Conservation (phyloP, 1,284 basidiomycete species). For the Ustilago curta region DNA sequence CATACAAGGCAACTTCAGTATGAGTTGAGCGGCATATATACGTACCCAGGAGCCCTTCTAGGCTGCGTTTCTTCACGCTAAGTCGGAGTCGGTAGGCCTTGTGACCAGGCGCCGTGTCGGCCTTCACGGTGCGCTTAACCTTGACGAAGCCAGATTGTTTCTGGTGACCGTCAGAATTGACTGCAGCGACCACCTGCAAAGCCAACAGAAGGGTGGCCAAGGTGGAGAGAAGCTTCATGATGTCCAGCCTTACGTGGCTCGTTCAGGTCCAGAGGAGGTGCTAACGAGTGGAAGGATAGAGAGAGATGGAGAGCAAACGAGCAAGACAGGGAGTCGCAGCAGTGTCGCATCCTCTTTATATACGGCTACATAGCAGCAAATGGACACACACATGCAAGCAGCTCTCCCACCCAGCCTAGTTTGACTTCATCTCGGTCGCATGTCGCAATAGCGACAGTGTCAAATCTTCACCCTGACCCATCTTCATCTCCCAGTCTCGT, state of each 20-base stretch:
- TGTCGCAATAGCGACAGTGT: slow-evolving; percentile 22
- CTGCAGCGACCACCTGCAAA: slow-evolving; percentile 22
- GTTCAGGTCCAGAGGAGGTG: not conserved
- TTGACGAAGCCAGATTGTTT: slow-evolving; percentile 19
- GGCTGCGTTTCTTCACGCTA: slow-evolving; percentile 8
- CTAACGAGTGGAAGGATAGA: not conserved
- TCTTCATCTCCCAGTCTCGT: slow-evolving; percentile 9
- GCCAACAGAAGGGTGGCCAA: slow-evolving; percentile 9
- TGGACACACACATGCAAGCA: not conserved
- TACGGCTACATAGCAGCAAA: not conserved
- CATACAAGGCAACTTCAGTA: too few species aligned
- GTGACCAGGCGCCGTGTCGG: not conserved
- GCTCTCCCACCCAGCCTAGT: slow-evolving; percentile 7
- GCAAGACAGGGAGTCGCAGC: not conserved
- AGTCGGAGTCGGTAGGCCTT: not conserved
- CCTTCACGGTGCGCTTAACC: slow-evolving; percentile 7
- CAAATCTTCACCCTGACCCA: not conserved
- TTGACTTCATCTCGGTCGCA: slow-evolving; percentile 6
- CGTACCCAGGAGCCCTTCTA: not conserved
- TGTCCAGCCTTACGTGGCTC: not conserved
- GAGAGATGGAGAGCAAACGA: not conserved
- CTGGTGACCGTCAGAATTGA: not conserved
- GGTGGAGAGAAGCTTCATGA: slow-evolving; percentile 20
- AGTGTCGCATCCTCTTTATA: not conserved
- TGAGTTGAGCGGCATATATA: not conserved